These are phyloP conservation scores for Paraconiothyrium brasiliense DNA, from an alignment of 2,329 filamentous ascomycete genomes.

Conservation along the genomic window DNA sequence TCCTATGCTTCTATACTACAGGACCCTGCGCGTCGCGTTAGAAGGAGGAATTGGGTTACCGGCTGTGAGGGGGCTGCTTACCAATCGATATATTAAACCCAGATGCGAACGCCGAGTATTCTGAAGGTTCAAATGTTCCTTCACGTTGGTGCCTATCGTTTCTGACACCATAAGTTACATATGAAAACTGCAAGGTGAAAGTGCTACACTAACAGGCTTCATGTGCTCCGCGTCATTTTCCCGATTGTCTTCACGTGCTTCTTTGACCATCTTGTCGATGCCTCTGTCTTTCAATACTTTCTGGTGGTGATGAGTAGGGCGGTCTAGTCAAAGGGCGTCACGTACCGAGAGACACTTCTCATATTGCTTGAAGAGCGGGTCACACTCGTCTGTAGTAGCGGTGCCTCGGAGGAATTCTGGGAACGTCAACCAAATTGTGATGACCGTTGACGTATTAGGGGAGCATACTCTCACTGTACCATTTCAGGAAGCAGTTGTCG, in stretches of 20 bases:
- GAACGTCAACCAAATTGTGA: conserved; percentile 3
- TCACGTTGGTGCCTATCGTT: conserved; percentile 16
- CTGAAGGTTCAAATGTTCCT: background rate
- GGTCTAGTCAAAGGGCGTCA: background rate
- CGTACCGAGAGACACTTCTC: conserved; percentile 83
- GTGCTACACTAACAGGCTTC: conserved; percentile 42
- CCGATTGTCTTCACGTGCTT: conserved; percentile 86
- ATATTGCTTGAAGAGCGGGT: conserved; percentile 86
- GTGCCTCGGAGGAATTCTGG: conserved; percentile 86
- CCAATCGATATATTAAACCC: too few relatives aligned
- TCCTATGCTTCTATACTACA: background rate
- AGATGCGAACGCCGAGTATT: background rate
- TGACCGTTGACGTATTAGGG: background rate
- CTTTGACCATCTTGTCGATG: conserved; percentile 91
- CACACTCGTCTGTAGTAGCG: conserved; percentile 86
- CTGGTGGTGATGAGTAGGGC: conserved; percentile 57
- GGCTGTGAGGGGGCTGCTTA: background rate
- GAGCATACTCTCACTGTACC: conserved; percentile 95
- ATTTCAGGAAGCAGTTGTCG: conserved; percentile 97
- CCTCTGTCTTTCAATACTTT: conserved; percentile 86
- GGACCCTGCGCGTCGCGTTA: background rate
- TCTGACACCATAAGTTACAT: conserved; percentile 17
- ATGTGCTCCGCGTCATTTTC: conserved; percentile 83
- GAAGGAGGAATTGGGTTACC: background rate
- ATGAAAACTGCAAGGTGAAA: background rate